Percentiles rank a stretch among this genome's conserved stretches.
Evolutionary conservation across 805 yeast species (phyloP).

Genomic region (Candida tibetensis): DNA sequence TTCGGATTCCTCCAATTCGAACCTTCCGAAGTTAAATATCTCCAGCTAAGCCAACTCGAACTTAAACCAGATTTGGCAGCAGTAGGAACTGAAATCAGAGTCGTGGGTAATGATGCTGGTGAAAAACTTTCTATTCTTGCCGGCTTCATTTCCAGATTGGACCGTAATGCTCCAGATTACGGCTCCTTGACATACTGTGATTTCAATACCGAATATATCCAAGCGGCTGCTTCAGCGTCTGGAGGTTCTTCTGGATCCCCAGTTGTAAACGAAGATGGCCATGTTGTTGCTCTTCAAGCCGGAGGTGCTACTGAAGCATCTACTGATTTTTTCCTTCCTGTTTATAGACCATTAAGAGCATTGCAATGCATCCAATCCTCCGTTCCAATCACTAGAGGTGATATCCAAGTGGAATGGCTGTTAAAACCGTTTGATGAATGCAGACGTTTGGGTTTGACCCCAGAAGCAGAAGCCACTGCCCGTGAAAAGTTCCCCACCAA

Average conservation of each 20-base stretch:
- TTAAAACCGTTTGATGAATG: constrained; percentile 89
- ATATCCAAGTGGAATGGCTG: constrained; percentile 87
- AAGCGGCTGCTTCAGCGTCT: constrained; percentile 93
- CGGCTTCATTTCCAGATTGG: constrained; percentile 81
- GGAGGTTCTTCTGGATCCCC: constrained; percentile 97
- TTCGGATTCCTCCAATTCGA: constrained; percentile 85
- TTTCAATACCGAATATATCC: constrained; percentile 90
- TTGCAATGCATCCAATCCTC: constrained; percentile 63
- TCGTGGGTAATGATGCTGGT: constrained; percentile 96
- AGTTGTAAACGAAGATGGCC: constrained; percentile 84
- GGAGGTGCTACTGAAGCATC: constrained; percentile 92
- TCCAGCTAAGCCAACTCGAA: constrained; percentile 63
- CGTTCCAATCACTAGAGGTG: constrained; percentile 75
- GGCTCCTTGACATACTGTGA: constrained; percentile 87
- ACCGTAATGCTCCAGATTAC: constrained; percentile 92
- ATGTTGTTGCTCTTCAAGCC: constrained; percentile 89
- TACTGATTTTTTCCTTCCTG: constrained; percentile 88
- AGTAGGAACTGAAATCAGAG: constrained; percentile 92
- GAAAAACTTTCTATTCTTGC: constrained; percentile 86
- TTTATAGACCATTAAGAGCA: constrained; percentile 80
- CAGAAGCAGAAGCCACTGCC: constrained; percentile 68
- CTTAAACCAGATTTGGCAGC: constrained; percentile 79
- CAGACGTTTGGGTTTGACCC: constrained; percentile 76
- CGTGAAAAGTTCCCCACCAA: constrained; percentile 67
- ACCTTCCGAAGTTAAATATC: constrained; percentile 67